Evolutionary conservation across 192 early-diverging fungal genomes (phyloP).

Genomic region (Rhizophlyctis rosea): DNA sequence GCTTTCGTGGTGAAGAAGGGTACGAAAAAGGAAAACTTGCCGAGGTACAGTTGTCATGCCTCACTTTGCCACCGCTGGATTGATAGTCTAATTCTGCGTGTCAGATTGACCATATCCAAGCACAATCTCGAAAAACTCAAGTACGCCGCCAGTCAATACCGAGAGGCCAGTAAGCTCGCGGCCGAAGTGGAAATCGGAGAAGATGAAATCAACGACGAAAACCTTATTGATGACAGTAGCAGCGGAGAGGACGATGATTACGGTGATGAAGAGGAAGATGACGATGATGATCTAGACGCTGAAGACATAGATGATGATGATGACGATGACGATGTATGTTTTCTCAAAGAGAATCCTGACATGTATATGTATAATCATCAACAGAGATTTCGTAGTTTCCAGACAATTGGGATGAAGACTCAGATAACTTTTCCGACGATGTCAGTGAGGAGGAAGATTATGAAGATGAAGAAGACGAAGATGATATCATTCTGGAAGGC

Average conservation of each 20-base stretch:
- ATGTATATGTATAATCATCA: slow-evolving; percentile 3
- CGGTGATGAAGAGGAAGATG: slow-evolving; percentile 13
- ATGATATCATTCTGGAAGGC: background rate
- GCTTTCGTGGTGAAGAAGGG: background rate
- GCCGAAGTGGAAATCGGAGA: slow-evolving; percentile 1
- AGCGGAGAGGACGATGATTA: slow-evolving; percentile 10
- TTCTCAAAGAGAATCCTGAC: slow-evolving; percentile 10
- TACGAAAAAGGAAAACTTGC: background rate
- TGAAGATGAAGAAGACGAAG: background rate
- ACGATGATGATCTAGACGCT: slow-evolving; percentile 7
- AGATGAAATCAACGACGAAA: slow-evolving; percentile 1
- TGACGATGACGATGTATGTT: slow-evolving; percentile 1
- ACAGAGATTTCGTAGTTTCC: background rate
- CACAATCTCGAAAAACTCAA: slow-evolving; percentile 4
- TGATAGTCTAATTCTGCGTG: background rate
- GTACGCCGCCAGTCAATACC: slow-evolving; percentile 9
- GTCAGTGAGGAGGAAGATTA: slow-evolving; percentile 11
- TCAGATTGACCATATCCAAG: background rate
- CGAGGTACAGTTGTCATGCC: background rate
- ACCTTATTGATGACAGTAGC: background rate
- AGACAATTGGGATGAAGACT: slow-evolving; percentile 15
- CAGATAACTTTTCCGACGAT: slow-evolving; percentile 5
- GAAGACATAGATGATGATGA: slow-evolving; percentile 19
- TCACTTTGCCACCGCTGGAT: background rate
- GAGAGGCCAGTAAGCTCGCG: slow-evolving; percentile 6